Evolutionary conservation across 2,329 filamentous ascomycete genomes (phyloP), one percentile per base, ranked within the genome.

Genomic region (Neonectria punicea): DNA sequence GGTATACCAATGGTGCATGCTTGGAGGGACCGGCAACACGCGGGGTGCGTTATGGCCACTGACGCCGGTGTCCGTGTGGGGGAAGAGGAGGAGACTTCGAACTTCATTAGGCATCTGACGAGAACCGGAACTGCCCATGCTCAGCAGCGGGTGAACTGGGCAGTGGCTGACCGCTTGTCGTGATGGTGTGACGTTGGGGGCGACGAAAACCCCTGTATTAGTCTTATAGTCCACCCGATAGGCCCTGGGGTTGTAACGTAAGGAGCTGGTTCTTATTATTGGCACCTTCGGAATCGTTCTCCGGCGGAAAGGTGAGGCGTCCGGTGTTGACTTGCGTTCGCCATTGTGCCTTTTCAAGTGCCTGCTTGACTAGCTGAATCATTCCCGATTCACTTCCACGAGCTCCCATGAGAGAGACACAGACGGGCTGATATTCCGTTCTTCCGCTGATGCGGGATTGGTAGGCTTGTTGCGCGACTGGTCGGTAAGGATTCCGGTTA

Each of bases 391-490:
- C 77, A 44, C 74, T 71, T 4, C 74, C 75, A 7, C 53, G 64
- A 5, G 72, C 46, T 2, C 77, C 76, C 20, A 79, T 61, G 9
- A 80, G 32, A 25, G 77, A 76, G 32, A 73, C 71, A 16, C 73
- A 78, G 4, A 80, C 62, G 2, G 78, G 73, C 2, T 68, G 68
- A 11, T 77, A 76, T 43, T 80, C 78, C 5, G 54, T 68, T 41
- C 47, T 65, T 1, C 65, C 70, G 20, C 72, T 78, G 36, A 79
- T 67, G 2, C 63, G 67, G 13, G 77, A 80, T 16, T 73, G 44
- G 36, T 79, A 79, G 1, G 75, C 67, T 7, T 74, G 49, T 54
- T 80, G 76, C 0, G 71, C 71, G 41, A 80, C 78, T 78, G 25
- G 30, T 41, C 16, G 43, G 49, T 16, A 58, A 18, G 30, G 46